phyloP scores from a whole-genome alignment of 2,329 filamentous ascomycete species.

The Colletotrichum noveboracense region DNA sequence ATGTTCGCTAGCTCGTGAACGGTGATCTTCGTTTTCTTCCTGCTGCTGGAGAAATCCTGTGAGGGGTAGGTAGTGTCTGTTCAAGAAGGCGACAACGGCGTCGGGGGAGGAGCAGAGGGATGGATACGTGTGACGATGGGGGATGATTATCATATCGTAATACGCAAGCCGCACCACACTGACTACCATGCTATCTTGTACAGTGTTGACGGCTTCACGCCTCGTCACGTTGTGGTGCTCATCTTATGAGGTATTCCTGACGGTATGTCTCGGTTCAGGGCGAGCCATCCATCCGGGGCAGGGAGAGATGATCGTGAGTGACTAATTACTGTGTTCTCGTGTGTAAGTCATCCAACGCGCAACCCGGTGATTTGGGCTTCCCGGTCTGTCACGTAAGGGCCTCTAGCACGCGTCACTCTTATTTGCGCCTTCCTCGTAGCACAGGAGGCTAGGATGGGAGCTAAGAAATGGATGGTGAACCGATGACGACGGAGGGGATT shows the following conservation, averaged over 20 bases:
- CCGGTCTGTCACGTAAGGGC: background rate
- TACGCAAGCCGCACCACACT: background rate
- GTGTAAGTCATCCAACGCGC: background rate
- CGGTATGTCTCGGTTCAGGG: background rate
- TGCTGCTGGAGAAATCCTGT: background rate
- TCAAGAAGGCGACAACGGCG: background rate
- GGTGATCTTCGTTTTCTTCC: background rate
- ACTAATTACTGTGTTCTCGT: background rate
- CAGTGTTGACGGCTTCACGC: accelerated
- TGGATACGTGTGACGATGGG: background rate
- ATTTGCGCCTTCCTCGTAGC: background rate
- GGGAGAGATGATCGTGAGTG: accelerated
- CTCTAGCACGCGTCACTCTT: background rate
- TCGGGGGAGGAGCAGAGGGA: background rate
- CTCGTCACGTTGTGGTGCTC: background rate
- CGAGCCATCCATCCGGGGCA: background rate
- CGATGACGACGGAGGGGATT: background rate
- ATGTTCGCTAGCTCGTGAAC: background rate
- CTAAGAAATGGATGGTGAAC: background rate
- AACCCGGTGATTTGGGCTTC: background rate
- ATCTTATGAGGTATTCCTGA: background rate
- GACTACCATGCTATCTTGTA: background rate
- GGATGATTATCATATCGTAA: background rate
- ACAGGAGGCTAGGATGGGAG: background rate
- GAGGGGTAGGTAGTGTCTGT: accelerated